phyloP scores from a whole-genome alignment of 495 filamentous ascomycete genomes.

The Talaromyces liani region DNA sequence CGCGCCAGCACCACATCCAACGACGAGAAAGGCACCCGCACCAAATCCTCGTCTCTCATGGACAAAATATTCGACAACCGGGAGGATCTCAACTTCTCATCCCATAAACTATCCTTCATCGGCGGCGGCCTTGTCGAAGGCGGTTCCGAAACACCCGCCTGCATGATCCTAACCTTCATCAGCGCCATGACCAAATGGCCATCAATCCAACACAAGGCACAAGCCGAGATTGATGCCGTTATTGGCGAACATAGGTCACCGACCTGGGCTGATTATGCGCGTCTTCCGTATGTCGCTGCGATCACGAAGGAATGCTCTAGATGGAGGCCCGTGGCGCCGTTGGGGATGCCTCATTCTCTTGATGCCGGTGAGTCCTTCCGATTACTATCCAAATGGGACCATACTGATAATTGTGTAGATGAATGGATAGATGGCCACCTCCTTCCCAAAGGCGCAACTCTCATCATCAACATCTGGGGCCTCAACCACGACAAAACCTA shows the following conservation, averaged over 20 bases:
- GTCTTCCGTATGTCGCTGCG: constrained; percentile 34
- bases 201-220: constrained; percentile 28
- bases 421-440: constrained; percentile 20
- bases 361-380: constrained; percentile 6
- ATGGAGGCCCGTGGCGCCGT: constrained; percentile 35
- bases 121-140: constrained; percentile 28
- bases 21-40: background rate
- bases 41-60: constrained; percentile 20
- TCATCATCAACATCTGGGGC: constrained; percentile 28
- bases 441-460: constrained; percentile 23
- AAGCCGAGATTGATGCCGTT: constrained; percentile 24
- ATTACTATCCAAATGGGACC: background rate
- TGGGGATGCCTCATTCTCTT: constrained; percentile 43
- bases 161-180: constrained; percentile 25
- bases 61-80: constrained; percentile 36
- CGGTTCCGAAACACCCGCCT: constrained; percentile 35
- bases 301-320: constrained; percentile 33
- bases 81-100: constrained; percentile 18
- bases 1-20: background rate
- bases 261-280: constrained; percentile 23
- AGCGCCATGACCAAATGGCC: constrained; percentile 36
- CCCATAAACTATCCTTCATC: constrained; percentile 29
- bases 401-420: constrained; percentile 12
- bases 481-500: constrained; percentile 22
- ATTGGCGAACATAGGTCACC: constrained; percentile 27